Conservation (phyloP, 371 early-diverging fungal genomes). For the Nosema muscidifuracis region DNA sequence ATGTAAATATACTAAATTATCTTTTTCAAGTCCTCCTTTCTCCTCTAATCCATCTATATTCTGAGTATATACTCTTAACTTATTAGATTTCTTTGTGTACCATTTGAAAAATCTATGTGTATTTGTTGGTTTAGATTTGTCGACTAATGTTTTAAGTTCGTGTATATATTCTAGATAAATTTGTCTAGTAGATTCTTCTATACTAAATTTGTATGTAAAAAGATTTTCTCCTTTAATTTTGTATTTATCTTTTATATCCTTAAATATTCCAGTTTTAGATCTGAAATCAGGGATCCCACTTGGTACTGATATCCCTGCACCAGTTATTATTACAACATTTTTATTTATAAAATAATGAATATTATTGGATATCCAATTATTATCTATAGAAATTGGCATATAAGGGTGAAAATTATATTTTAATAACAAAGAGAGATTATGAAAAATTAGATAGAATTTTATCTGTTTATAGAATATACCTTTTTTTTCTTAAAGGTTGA, state of each 20-base stretch:
- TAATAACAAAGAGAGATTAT: no score
- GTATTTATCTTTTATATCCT: constrained; percentile 71
- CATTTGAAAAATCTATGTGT: constrained; percentile 79
- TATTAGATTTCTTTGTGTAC: constrained; percentile 71
- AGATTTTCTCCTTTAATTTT: constrained; percentile 79
- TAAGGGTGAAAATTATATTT: no score
- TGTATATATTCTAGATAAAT: constrained; percentile 87
- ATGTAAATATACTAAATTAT: constrained; percentile 60
- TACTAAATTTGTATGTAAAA: constrained; percentile 68
- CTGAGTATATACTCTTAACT: constrained; percentile 87
- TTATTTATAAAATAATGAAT: constrained; percentile 55
- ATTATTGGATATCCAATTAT: constrained; percentile 18
- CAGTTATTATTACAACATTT: constrained; percentile 72
- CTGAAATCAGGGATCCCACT: constrained; percentile 96
- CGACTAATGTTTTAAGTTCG: constrained; percentile 71
- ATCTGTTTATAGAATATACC: no score
- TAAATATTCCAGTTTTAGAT: constrained; percentile 84
- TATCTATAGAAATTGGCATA: no score
- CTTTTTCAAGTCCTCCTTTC: constrained; percentile 69
- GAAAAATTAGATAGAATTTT: no score
- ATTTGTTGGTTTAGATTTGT: constrained; percentile 70
- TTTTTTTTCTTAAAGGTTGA: no score
- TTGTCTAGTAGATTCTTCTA: constrained; percentile 68
- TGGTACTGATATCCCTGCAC: constrained; percentile 84
- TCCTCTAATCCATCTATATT: constrained; percentile 93